Evolutionary conservation across 441 rosid genomes (phyloP).

Genomic region (Erodium trifolium): DNA sequence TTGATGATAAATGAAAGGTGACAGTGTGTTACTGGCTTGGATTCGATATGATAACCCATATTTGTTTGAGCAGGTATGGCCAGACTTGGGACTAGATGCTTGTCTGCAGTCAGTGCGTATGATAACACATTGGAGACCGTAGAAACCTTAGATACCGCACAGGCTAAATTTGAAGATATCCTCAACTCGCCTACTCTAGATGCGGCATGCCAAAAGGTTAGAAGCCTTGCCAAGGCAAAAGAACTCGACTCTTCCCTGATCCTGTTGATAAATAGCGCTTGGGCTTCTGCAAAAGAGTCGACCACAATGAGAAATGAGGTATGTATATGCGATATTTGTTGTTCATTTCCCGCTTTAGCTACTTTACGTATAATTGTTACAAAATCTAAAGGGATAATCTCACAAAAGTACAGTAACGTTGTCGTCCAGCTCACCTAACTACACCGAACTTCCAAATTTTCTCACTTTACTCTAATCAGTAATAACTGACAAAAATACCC

Average conservation of each 20-base stretch:
- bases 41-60: not conserved
- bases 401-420: too few species aligned
- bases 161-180: conserved; percentile 77
- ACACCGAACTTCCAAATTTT: too few species aligned
- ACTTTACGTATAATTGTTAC: too few species aligned
- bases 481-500: too few species aligned
- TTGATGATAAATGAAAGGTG: too few species aligned
- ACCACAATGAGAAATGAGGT: conserved; percentile 66
- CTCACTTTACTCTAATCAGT: too few species aligned
- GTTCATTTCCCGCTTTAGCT: not conserved
- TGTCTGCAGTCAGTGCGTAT: conserved; percentile 73
- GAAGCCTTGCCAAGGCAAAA: conserved; percentile 75
- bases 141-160: conserved; percentile 68
- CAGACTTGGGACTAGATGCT: conserved; percentile 72
- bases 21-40: conserved; percentile 2
- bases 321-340: conserved; percentile 9
- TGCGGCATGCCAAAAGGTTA: conserved; percentile 78
- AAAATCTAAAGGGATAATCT: too few species aligned
- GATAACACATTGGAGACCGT: conserved; percentile 65
- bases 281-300: conserved; percentile 86
- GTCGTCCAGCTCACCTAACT: too few species aligned
- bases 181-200: conserved; percentile 71
- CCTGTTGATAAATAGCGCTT: conserved; percentile 68
- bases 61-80: conserved; percentile 49
- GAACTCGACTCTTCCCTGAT: conserved; percentile 84